These are phyloP conservation scores for Berberis thunbergii DNA, from an alignment of 164 flowering plant species.

Conservation along the genomic window DNA sequence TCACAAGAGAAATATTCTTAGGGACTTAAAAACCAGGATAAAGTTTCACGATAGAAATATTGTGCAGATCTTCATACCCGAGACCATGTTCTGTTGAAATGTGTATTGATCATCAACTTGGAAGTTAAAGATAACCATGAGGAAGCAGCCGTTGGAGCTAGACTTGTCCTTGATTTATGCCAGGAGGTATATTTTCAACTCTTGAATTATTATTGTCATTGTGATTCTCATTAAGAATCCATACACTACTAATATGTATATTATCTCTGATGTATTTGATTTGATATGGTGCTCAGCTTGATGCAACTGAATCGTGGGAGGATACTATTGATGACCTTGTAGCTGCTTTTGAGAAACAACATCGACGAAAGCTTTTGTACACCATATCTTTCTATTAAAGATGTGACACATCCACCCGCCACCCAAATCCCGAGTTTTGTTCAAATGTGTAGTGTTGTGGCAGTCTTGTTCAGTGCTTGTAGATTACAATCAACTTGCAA, in stretches of 20 bases:
- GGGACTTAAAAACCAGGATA: too few relatives aligned
- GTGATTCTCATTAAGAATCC: not conserved
- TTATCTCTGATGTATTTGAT: not conserved
- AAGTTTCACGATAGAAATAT: not conserved
- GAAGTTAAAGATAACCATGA: conserved; percentile 98
- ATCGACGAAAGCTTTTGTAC: conserved; percentile 67
- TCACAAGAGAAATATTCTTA: too few relatives aligned
- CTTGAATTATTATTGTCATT: not conserved
- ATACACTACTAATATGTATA: not conserved
- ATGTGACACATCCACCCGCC: not conserved
- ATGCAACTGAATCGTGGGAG: conserved; percentile 79
- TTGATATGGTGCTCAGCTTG: conserved; percentile 44
- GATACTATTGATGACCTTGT: conserved; percentile 65
- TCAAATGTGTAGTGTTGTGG: too few relatives aligned
- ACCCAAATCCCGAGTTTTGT: not conserved
- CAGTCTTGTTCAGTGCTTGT: too few relatives aligned
- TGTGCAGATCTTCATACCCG: conserved; percentile 74
- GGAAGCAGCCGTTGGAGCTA: conserved; percentile 90
- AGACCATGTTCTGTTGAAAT: conserved; percentile 62
- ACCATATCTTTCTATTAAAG: conserved; percentile 64
- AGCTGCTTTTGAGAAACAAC: conserved; percentile 61
- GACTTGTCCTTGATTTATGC: conserved; percentile 69
- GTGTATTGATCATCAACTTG: conserved; percentile 68
- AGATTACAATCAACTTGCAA: too few relatives aligned
- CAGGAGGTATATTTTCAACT: conserved; percentile 39